Conservation (phyloP, 257 asterid genomes). For the Petunia secreta region DNA sequence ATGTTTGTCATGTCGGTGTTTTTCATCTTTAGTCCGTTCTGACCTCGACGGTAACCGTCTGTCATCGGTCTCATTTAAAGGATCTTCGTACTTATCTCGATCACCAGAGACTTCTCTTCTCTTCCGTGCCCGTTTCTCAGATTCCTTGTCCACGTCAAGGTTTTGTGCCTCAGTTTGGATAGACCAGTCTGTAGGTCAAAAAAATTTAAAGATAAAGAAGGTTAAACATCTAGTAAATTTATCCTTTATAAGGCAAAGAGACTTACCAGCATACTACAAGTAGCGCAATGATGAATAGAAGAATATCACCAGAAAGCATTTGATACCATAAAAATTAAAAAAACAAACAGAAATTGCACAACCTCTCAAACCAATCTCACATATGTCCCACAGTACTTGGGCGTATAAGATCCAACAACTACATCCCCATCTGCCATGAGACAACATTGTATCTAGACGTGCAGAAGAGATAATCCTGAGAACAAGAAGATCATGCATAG, state of each 20-base stretch:
- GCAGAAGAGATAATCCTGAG: not conserved
- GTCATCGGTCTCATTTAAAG: constrained; percentile 61
- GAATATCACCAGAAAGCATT: not conserved
- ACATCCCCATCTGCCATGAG: not conserved
- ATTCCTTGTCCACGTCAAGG: constrained; percentile 65
- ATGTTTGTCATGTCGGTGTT: constrained; percentile 64
- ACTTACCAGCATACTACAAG: not conserved
- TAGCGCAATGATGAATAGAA: not conserved
- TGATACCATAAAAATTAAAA: not conserved
- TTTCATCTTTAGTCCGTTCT: constrained; percentile 73
- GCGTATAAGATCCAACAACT: not conserved
- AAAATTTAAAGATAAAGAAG: constrained; percentile 24
- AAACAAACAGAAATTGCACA: not conserved
- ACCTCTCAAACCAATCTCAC: constrained; percentile 6
- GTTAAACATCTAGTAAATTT: not conserved
- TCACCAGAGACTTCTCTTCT: constrained; percentile 69
- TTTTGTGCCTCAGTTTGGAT: constrained; percentile 53
- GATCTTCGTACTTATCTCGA: constrained; percentile 62
- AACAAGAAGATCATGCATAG: not conserved
- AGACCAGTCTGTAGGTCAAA: constrained; percentile 47
- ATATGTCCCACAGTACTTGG: not conserved
- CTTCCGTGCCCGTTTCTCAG: constrained; percentile 60
- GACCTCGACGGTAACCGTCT: constrained; percentile 58
- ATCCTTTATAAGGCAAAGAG: not conserved
- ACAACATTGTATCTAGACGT: not conserved